A percentile compares a stretch with the other conserved stretches of the same genome.
Evolutionary conservation across 805 yeast genomes (phyloP).

Genomic region (Lachancea nothofagi): DNA sequence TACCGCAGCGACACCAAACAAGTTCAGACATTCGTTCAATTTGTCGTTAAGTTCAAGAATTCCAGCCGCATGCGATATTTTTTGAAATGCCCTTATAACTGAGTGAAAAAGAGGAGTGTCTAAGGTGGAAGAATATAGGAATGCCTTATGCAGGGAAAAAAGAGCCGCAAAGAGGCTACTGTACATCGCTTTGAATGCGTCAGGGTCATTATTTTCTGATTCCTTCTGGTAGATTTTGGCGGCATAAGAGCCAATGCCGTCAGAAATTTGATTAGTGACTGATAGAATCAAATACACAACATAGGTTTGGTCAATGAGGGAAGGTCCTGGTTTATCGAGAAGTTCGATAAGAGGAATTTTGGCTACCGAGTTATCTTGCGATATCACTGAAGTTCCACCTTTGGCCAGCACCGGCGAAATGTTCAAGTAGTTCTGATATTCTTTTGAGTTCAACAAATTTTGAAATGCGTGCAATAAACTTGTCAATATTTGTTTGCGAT

Average conservation of each 20-base stretch:
- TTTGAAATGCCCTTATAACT: constrained; percentile 68
- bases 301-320: constrained; percentile 59
- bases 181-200: constrained; percentile 26
- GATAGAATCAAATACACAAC: constrained; percentile 50
- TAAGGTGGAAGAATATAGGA: constrained; percentile 53
- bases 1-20: constrained; percentile 43
- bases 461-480: constrained; percentile 47
- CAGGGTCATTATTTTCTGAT: constrained; percentile 8
- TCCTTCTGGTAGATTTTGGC: constrained; percentile 35
- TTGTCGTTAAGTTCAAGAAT: constrained; percentile 51
- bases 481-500: constrained; percentile 53
- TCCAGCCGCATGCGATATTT: constrained; percentile 78
- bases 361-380: constrained; percentile 40
- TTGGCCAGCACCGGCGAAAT: constrained; percentile 31
- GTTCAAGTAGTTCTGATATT: constrained; percentile 32
- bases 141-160: constrained; percentile 42
- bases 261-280: constrained; percentile 51
- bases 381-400: constrained; percentile 33
- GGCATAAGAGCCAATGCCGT: constrained; percentile 58
- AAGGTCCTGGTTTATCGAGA: constrained; percentile 77
- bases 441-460: constrained; percentile 31
- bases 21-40: constrained; percentile 51
- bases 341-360: constrained; percentile 63
- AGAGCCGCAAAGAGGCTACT: constrained; percentile 37
- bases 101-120: constrained; percentile 67